phyloP scores from a whole-genome alignment of 768 basidiomycete species.

The Royoungia palumana region DNA sequence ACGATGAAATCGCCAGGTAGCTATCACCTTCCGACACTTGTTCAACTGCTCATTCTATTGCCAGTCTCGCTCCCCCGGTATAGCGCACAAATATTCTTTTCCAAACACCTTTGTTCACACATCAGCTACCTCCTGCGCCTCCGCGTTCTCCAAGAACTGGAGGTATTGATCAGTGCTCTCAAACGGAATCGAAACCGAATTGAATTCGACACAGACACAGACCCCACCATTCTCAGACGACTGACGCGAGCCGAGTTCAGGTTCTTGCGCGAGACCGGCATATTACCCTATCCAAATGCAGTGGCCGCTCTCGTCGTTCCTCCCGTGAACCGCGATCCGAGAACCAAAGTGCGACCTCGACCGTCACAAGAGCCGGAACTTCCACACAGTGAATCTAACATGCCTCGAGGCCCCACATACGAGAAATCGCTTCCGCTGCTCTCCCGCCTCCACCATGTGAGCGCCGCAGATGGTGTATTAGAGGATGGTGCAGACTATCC shows the following conservation, averaged over 20 bases:
- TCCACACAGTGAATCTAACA: conserved; percentile 9
- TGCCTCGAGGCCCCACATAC: neutral
- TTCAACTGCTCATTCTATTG: conserved; percentile 4
- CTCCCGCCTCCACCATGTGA: conserved; percentile 22
- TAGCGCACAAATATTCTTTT: conserved; percentile 31
- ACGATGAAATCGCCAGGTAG: conserved; percentile 38
- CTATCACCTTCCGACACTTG: neutral
- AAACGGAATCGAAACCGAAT: conserved; percentile 1
- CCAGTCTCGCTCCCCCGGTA: conserved; percentile 25
- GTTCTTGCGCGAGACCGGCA: conserved; percentile 42
- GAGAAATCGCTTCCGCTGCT: conserved; percentile 24
- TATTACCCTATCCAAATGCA: conserved; percentile 49
- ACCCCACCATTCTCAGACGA: conserved; percentile 51
- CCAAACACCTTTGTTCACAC: conserved; percentile 49
- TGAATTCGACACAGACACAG: conserved; percentile 7
- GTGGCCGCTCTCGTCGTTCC: conserved; percentile 70
- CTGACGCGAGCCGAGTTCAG: conserved; percentile 63
- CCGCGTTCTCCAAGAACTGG: conserved; percentile 73
- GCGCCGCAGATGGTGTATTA: neutral
- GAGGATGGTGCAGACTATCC: neutral
- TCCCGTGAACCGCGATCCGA: conserved; percentile 54
- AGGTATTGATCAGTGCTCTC: conserved; percentile 45
- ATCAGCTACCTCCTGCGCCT: conserved; percentile 65
- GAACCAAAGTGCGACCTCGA: conserved; percentile 42
- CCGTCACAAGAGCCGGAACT: conserved; percentile 38